Evolutionary conservation across 192 early-diverging fungal species (phyloP), one percentile per base, ranked within the genome.

Genomic region (Geranomyces variabilis): DNA sequence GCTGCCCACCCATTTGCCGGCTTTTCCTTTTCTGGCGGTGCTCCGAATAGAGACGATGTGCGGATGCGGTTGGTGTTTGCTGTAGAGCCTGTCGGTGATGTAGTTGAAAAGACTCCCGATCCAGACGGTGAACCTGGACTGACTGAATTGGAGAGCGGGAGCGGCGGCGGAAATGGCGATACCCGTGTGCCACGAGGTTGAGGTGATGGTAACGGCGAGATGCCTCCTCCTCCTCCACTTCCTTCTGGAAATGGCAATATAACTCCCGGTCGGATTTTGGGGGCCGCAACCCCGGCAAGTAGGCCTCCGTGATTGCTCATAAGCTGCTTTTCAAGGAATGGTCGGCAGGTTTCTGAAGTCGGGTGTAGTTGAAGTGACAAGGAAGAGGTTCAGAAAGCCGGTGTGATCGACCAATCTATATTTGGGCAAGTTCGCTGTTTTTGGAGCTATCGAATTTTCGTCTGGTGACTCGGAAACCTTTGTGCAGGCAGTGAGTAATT

Each of bases 151-250:
- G 24, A 41, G 36, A 41, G 36, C 15, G 51, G 51, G 24, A 60
- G 58, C 9, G 58, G 58, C 29, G 58, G 17, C 3, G 58, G 28
- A 34, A 60, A 60, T 29, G 58, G 58, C 31, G 58, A 60, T 19
- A 60, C 58, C 7, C 58, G 24, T 3, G 6, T 60, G 58, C 31
- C 7, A 3, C 58, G 58, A 4, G 29, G 58, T 1, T 7, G 21
- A 26, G 58, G 31, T 26, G 58, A 60, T 19, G 1, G 58, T 33
- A 17, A 26, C 8, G 58, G 7, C 15, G 31, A 28, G 58, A 60
- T 33, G n/a, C n/a, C n/a, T n/a, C n/a, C n/a, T n/a, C n/a, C n/a
- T n/a, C n/a, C n/a, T n/a, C n/a, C n/a, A 29, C 17, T 60, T 17
- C 24, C 58, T 7, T 34, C 58, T 4, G 24, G 29, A 29, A 30